phyloP scores from a whole-genome alignment of 169 alveolate genomes.

The Cryptosporidium tyzzeri region DNA sequence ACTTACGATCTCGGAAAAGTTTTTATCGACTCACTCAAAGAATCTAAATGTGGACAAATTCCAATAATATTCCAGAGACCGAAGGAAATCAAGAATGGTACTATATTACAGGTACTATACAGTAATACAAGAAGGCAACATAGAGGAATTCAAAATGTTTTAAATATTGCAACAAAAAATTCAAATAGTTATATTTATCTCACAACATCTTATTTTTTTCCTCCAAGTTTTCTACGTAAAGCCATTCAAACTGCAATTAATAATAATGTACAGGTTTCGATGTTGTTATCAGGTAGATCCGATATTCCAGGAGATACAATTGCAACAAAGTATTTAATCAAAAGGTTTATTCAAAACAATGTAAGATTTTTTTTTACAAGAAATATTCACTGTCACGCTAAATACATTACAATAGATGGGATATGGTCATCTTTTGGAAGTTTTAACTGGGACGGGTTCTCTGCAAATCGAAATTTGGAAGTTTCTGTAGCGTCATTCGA shows the following conservation, averaged over 20 bases:
- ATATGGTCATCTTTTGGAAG: conserved; percentile 76
- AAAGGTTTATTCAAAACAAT: conserved; percentile 76
- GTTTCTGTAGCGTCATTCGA: conserved; percentile 73
- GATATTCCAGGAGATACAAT: conserved; percentile 85
- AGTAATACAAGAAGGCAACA: conserved; percentile 66
- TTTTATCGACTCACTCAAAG: conserved; percentile 60
- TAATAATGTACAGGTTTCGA: conserved; percentile 79
- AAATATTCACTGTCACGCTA: conserved; percentile 69
- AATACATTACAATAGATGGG: conserved; percentile 68
- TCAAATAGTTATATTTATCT: conserved; percentile 81
- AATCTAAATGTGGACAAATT: conserved; percentile 18
- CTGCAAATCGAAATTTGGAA: conserved; percentile 55
- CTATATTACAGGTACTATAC: conserved; percentile 64
- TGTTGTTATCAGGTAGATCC: conserved; percentile 87
- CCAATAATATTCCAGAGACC: conserved; percentile 71
- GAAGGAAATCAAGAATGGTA: conserved; percentile 77
- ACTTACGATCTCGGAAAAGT: conserved; percentile 65
- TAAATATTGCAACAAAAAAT: conserved; percentile 64
- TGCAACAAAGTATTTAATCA: conserved; percentile 83
- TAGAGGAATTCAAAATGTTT: conserved; percentile 65
- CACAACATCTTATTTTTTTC: conserved; percentile 87
- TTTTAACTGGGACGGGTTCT: conserved; percentile 73
- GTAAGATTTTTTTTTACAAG: conserved; percentile 63
- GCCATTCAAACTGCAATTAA: conserved; percentile 82
- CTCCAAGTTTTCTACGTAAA: conserved; percentile 84